Conservation (phyloP, 2,329 filamentous ascomycete species). For the Colletotrichum theobromicola region DNA sequence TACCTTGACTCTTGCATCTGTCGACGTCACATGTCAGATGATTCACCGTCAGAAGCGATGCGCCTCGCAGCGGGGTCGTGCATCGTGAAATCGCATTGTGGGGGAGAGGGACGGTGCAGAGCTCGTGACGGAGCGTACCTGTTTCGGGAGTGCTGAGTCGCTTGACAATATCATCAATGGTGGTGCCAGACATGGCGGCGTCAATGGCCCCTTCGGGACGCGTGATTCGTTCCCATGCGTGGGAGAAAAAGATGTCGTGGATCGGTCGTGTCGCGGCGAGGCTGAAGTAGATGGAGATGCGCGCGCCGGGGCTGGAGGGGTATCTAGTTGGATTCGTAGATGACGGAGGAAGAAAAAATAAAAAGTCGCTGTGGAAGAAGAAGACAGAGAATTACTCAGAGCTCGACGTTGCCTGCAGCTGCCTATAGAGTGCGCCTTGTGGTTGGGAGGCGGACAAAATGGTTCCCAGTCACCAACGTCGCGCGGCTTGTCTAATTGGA, state of each 20-base stretch:
- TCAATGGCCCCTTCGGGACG: slow-evolving; percentile 46
- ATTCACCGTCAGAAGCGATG: not conserved
- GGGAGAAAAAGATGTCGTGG: slow-evolving; percentile 24
- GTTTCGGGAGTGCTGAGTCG: slow-evolving; percentile 61
- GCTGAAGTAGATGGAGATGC: not conserved
- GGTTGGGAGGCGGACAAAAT: not conserved
- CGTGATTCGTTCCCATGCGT: slow-evolving; percentile 40
- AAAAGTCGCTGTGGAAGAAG: not conserved
- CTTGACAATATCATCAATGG: slow-evolving; percentile 68
- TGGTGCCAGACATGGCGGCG: slow-evolving; percentile 65
- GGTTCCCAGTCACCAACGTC: not conserved
- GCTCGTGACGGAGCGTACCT: slow-evolving; percentile 44
- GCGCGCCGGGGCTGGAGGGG: slow-evolving; percentile 11
- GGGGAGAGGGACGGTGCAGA: not conserved
- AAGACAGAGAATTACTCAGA: not conserved
- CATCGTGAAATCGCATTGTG: not conserved
- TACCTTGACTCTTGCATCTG: slow-evolving; percentile 82
- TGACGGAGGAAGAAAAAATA: not conserved
- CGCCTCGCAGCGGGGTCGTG: slow-evolving; percentile 1
- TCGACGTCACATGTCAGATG: slow-evolving; percentile 17
- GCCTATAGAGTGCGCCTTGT: not conserved
- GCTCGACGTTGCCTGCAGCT: not conserved
- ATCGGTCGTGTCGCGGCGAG: slow-evolving; percentile 20
- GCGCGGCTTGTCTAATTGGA: slow-evolving; percentile 15
- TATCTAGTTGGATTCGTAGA: not conserved